These are phyloP conservation scores for Puccinia hordei DNA, from an alignment of 1,284 basidiomycete species.

Conservation along the genomic window DNA sequence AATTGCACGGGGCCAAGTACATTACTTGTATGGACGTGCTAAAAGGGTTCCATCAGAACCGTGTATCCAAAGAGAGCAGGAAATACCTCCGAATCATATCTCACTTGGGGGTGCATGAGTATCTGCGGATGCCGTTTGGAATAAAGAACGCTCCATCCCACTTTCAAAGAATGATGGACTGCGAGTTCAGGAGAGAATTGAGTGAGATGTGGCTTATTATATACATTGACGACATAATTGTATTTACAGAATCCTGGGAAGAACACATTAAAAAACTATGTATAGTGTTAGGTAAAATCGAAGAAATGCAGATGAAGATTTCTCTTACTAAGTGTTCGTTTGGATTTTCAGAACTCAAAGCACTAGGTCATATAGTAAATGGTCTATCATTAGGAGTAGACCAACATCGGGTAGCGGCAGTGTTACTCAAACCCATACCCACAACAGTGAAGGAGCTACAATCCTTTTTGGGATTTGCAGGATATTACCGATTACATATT, in stretches of 20 bases:
- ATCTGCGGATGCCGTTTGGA: slow-evolving; percentile 27
- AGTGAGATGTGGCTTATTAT: neutral
- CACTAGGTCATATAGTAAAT: neutral
- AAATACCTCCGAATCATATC: neutral
- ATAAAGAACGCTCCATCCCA: slow-evolving; percentile 15
- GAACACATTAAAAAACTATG: neutral
- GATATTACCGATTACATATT: slow-evolving; percentile 18
- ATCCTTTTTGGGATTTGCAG: slow-evolving; percentile 2
- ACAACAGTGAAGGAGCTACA: neutral
- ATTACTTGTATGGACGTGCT: slow-evolving; percentile 22
- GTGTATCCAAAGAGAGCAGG: neutral
- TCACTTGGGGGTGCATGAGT: slow-evolving; percentile 1
- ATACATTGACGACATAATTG: slow-evolving; percentile 25
- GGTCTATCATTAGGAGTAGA: neutral
- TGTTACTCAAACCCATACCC: neutral
- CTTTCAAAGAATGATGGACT: neutral
- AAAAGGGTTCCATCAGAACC: slow-evolving; percentile 25
- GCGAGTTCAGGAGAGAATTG: neutral
- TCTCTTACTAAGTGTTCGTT: no score
- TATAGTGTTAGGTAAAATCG: neutral
- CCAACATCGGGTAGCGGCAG: slow-evolving; percentile 8
- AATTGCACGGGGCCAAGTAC: neutral
- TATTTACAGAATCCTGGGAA: neutral
- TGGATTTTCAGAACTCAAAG: no score
- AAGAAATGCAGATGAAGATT: slow-evolving; percentile 8